Evolutionary conservation across 257 asterid species (phyloP).

Genomic region (Solanum etuberosum): DNA sequence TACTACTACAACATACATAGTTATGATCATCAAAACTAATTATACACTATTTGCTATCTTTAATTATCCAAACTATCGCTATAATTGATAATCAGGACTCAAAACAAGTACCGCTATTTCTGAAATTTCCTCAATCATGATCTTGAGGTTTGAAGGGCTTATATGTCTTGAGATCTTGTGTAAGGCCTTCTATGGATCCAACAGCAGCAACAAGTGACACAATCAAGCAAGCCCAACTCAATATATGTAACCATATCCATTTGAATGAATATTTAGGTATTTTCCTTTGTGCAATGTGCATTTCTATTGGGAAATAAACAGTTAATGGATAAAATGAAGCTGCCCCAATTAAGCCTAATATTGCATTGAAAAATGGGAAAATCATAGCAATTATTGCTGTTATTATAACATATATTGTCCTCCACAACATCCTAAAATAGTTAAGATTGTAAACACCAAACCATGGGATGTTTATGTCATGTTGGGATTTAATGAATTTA

Average conservation of each 20-base stretch:
- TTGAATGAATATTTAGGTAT: slow-evolving; percentile 11
- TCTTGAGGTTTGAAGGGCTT: slow-evolving; percentile 14
- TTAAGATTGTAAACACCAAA: not conserved
- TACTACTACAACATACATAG: not conserved
- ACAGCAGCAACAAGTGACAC: slow-evolving; percentile 21
- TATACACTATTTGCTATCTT: not conserved
- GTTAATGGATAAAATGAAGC: slow-evolving; percentile 27
- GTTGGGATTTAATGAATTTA: slow-evolving; percentile 8
- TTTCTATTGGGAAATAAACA: slow-evolving; percentile 26
- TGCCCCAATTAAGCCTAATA: slow-evolving; percentile 26
- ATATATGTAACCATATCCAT: slow-evolving; percentile 17
- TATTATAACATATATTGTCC: slow-evolving; percentile 13
- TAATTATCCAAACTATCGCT: not conserved
- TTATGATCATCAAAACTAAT: not conserved
- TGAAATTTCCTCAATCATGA: not conserved
- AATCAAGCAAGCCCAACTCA: slow-evolving; percentile 11
- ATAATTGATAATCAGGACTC: not conserved
- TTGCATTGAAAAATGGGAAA: slow-evolving; percentile 23
- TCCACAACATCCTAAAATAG: slow-evolving; percentile 15
- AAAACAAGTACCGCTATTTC: not conserved
- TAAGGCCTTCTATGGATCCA: slow-evolving; percentile 24
- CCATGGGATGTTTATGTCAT: slow-evolving; percentile 2
- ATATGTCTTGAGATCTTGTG: slow-evolving; percentile 8
- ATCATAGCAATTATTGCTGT: slow-evolving; percentile 19
- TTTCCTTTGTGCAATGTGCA: slow-evolving; percentile 19